Conservation (phyloP, 2,329 filamentous ascomycete genomes). For the Cylindrodendrum hubeiense region DNA sequence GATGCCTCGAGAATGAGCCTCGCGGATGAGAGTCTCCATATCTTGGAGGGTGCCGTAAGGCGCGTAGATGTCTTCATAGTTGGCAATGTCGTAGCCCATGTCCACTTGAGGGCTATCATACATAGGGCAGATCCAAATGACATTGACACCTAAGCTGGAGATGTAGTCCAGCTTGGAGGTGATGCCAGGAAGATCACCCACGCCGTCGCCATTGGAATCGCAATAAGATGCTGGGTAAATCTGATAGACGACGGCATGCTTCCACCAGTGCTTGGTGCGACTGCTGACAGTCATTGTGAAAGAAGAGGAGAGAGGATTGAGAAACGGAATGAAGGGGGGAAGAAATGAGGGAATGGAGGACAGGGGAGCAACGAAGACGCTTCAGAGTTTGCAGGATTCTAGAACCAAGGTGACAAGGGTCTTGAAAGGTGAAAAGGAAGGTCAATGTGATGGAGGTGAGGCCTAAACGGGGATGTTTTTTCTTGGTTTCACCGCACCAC, state of each 20-base stretch:
- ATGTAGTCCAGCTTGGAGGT: constrained; percentile 65
- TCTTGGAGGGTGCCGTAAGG: constrained; percentile 42
- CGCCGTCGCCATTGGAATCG: constrained; percentile 65
- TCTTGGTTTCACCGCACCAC: background rate
- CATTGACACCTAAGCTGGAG: constrained; percentile 35
- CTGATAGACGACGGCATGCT: constrained; percentile 66
- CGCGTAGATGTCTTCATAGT: constrained; percentile 41
- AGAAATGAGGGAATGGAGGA: background rate
- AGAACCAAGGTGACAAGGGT: no score
- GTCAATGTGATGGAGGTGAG: background rate
- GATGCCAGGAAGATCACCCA: constrained; percentile 66
- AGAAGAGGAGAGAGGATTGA: background rate
- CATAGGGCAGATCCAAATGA: constrained; percentile 44
- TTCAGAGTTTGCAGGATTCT: no score
- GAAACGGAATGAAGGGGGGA: background rate
- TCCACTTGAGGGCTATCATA: constrained; percentile 43
- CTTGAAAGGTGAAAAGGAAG: no score
- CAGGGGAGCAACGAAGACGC: background rate
- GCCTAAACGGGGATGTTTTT: background rate
- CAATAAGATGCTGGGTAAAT: constrained; percentile 69
- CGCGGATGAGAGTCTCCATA: constrained; percentile 39
- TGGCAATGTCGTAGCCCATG: constrained; percentile 43
- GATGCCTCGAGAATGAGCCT: constrained; percentile 39
- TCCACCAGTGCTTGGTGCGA: constrained; percentile 61
- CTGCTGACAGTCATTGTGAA: constrained; percentile 38